These are phyloP conservation scores for Mycosarcoma mackinlayi DNA, from an alignment of 1,284 basidiomycete genomes.

Conservation along the genomic window DNA sequence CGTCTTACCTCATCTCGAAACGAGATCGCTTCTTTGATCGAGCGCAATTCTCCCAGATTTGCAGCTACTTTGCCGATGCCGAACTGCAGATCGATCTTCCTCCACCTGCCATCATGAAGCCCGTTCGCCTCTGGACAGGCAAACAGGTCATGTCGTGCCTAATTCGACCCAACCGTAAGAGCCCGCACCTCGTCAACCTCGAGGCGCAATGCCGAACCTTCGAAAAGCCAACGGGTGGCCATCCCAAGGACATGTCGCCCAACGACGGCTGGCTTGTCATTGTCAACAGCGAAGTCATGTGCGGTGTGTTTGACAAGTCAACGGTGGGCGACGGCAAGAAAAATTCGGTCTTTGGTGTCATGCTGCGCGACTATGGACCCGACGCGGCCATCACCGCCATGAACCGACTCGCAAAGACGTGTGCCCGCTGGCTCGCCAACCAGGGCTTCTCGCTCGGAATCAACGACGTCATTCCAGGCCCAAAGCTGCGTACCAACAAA, in stretches of 20 bases:
- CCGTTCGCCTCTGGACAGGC: constrained; percentile 93
- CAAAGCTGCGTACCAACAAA: constrained; percentile 82
- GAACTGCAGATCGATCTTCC: constrained; percentile 93
- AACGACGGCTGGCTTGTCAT: constrained; percentile 99
- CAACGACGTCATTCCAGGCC: constrained; percentile 97
- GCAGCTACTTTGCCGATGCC: constrained; percentile 92
- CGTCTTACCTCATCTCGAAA: constrained; percentile 91
- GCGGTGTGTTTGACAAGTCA: constrained; percentile 98
- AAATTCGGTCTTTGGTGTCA: constrained; percentile 98
- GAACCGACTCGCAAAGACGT: constrained; percentile 95
- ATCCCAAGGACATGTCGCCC: constrained; percentile 84
- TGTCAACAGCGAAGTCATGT: constrained; percentile 98
- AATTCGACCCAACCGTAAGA: constrained; percentile 90
- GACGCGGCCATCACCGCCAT: constrained; percentile 94
- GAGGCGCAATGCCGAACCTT: constrained; percentile 96
- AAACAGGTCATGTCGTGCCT: constrained; percentile 98
- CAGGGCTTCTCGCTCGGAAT: constrained; percentile 98
- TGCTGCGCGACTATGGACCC: constrained; percentile 94
- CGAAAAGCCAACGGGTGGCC: constrained; percentile 78
- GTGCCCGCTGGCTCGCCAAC: constrained; percentile 94
- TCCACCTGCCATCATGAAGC: constrained; percentile 93
- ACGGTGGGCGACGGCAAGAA: constrained; percentile 99
- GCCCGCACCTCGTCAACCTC: constrained; percentile 83
- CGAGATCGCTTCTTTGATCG: constrained; percentile 94
- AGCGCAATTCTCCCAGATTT: constrained; percentile 94